Evolutionary conservation across 2,329 filamentous ascomycete species (phyloP), one percentile per base, ranked within the genome.

Genomic region (Stagonosporopsis chrysanthemi): DNA sequence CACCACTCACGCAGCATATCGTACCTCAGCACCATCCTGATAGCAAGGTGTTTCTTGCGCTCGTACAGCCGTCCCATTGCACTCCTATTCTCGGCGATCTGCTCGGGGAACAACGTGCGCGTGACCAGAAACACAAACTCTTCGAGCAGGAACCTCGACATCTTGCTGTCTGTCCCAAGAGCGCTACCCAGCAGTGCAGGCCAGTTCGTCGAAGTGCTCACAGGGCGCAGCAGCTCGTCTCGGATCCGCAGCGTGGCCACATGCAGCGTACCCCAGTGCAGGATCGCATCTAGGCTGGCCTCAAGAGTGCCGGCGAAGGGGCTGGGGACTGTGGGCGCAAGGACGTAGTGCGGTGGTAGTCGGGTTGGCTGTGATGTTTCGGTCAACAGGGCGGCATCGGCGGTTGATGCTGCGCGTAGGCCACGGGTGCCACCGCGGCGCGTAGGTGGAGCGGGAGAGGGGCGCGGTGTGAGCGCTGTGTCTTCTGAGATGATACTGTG

Each of bases 1-100:
- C 51, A 63, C 69, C 68, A 70, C 29, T 62, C 64, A 1, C 62
- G 26, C 24, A 70, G 19, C 68, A 71, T 72, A 41, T 74, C 69
- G 22, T 74, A 74, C 9, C 71, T 49, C 49, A 73, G 54, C 17
- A 64, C 36, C 6, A 71, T 4, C 4, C 64, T 40, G 3, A 66
- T 63, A 0, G 64, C 62, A 0, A 65, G 51, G 1, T 65, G 60
- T n/a, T 67, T 67, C 55, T 56, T 65, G 2, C 29, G 31, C 4
- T 61, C 49, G n/a, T 72, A 72, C 40, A 72, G 28, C 1, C 57
- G 14, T 0, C n/a, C 54, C 58, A 73, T 65, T 0, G 61, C 19
- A 0, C 4, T 39, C n/a, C 71, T 45, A 24, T 70, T 73, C 33
- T 70, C 60, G 0, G 56, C 52, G 1, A 74, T 68, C 23, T 69